Evolutionary conservation across 164 flowering plant genomes (phyloP).

Genomic region (Annona cherimola): DNA sequence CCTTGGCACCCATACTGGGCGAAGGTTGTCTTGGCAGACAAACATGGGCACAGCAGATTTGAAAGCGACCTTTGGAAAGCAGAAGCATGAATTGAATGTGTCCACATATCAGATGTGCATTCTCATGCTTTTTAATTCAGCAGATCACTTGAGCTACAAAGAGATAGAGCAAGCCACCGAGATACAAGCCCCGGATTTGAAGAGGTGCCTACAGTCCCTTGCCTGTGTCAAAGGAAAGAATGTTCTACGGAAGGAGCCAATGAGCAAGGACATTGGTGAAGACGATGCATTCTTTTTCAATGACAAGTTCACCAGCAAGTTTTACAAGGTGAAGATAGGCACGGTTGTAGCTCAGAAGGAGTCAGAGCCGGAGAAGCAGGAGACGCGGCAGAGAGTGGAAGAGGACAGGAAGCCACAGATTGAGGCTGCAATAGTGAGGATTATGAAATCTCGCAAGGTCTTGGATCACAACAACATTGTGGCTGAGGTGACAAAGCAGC

Average conservation of each 20-base stretch:
- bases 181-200: conserved; percentile 52
- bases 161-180: conserved; percentile 66
- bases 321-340: conserved; percentile 87
- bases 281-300: conserved; percentile 77
- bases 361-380: conserved; percentile 92
- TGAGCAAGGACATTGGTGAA: conserved; percentile 91
- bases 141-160: conserved; percentile 36
- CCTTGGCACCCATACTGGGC: conserved; percentile 55
- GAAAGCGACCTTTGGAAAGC: conserved; percentile 58
- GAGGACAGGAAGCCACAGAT: conserved; percentile 98
- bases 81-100: conserved; percentile 88
- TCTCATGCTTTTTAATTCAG: conserved; percentile 53
- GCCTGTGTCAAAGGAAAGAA: conserved; percentile 71
- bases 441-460: conserved; percentile 85
- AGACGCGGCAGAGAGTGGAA: conserved; percentile 90
- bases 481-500: conserved; percentile 91
- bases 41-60: conserved; percentile 58
- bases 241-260: conserved; percentile 82
- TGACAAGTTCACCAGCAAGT: conserved; percentile 78
- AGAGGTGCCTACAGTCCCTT: conserved; percentile 58
- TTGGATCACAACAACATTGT: conserved; percentile 88
- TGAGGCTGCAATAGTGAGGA: conserved; percentile 92
- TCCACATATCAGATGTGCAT: conserved; percentile 79
- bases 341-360: conserved; percentile 97
- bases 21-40: conserved; percentile 58